These are phyloP conservation scores for Aegilops bicornis DNA, from an alignment of 176 grass and related monocot genomes.

Conservation along the genomic window DNA sequence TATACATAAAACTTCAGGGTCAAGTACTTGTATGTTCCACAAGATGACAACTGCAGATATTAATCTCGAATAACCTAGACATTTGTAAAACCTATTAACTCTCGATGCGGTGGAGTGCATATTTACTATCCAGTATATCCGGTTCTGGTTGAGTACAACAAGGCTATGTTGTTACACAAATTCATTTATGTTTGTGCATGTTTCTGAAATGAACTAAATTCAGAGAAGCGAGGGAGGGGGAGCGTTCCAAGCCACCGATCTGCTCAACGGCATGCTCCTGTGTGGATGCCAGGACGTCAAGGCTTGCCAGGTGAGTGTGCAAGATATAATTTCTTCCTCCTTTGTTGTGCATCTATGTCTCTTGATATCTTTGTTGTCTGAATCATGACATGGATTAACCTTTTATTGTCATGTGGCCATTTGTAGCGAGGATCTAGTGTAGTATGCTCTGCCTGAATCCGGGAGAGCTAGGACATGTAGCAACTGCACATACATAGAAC, in stretches of 20 bases:
- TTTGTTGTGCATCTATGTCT: neutral
- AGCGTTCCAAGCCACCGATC: slow-evolving; percentile 48
- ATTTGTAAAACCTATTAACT: neutral
- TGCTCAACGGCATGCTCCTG: slow-evolving; percentile 67
- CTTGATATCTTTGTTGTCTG: neutral
- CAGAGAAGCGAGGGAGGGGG: slow-evolving; percentile 76
- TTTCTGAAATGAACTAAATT: slow-evolving; percentile 11
- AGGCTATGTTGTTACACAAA: neutral
- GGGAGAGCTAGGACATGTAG: neutral
- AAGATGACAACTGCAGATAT: neutral
- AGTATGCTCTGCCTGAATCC: slow-evolving; percentile 24
- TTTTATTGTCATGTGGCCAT: neutral
- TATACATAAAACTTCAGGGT: neutral
- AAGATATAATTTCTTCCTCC: neutral
- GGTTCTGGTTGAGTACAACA: neutral
- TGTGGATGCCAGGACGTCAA: slow-evolving; percentile 65
- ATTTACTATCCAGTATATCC: neutral
- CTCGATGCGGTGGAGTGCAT: neutral
- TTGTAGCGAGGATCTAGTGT: slow-evolving; percentile 47
- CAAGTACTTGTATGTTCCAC: neutral
- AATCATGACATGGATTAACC: neutral
- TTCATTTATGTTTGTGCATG: neutral
- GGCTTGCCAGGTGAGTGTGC: slow-evolving; percentile 47
- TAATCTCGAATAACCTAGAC: neutral
- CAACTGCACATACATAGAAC: slow-evolving; percentile 1